Evolutionary conservation across 345 rosid genomes (phyloP).

Genomic region (Eucalyptus leucophloia): DNA sequence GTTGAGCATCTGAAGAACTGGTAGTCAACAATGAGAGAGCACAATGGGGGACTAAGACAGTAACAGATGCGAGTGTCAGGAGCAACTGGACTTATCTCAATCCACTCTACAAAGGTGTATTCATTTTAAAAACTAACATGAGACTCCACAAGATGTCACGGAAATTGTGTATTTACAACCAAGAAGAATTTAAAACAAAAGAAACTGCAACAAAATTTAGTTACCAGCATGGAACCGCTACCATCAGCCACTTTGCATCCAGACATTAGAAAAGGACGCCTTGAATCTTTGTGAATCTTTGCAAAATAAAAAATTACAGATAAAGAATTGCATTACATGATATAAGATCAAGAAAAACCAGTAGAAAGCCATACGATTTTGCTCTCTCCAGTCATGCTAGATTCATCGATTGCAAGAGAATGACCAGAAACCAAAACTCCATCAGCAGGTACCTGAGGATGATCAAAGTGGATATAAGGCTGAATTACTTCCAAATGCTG

Average conservation of each 20-base stretch:
- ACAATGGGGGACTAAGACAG: not conserved
- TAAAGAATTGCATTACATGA: not conserved
- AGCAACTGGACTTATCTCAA: not conserved
- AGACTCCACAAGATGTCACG: not conserved
- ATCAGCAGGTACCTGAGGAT: conserved; percentile 69
- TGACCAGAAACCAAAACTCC: conserved; percentile 70
- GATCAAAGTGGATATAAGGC: not conserved
- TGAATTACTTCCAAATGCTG: not conserved
- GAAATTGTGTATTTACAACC: not conserved
- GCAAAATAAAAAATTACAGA: not conserved
- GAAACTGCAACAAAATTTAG: not conserved
- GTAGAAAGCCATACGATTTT: conserved; percentile 34
- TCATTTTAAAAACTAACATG: not conserved
- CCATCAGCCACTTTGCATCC: conserved; percentile 33
- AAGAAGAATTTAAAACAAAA: not conserved
- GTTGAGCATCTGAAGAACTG: not conserved
- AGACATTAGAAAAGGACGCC: conserved; percentile 25
- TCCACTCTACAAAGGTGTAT: not conserved
- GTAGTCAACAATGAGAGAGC: not conserved
- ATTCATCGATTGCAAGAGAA: conserved; percentile 83
- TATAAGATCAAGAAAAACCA: not conserved
- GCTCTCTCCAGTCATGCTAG: conserved; percentile 99
- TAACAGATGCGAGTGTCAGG: not conserved
- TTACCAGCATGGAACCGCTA: conserved; percentile 20
- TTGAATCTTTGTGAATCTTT: conserved; percentile 58